Base-by-base conservation (phyloP, 441 rosid genomes). In the Jatropha podagrica region DNA sequence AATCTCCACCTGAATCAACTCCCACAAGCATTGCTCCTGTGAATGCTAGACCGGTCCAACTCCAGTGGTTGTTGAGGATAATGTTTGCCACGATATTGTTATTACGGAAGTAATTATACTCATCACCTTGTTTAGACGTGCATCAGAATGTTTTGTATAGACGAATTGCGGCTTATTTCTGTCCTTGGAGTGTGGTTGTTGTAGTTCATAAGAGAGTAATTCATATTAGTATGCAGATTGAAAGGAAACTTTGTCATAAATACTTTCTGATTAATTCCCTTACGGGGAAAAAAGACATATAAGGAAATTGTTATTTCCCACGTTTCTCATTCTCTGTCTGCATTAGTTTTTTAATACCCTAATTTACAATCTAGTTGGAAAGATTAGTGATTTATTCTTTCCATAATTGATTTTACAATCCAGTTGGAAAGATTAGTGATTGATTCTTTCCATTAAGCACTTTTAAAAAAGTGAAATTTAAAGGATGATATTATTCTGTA, bases 21-120 rank as follows among this genome's bases (percentile, higher is more conserved):
- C 66, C 83, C 13, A 23, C 78, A 41, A 85, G 78, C 78, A 44
- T 13, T 40, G 86, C 87, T 65, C 54, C 49, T 56, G 62, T 68
- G 59, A 64, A 71, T 38, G 38, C 78, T 32, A 58, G 78, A 49
- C 75, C 75, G 3, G 68, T 70, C 60, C 85, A 23, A 9, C 26
- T 85, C 61, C 69, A 60, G 74, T 81, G 88, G 81, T 77, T 84
- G 69, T 62, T 82, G 4, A 76, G 76, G 23, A 76, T 81, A 72
- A 69, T 85, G 78, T 85, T 82, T 68, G 73, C 56, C 18, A 55
- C 62, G 18, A 62, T 80, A 71, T 68, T 90, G 62, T 32, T 87
- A 68, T 55, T 74, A 40, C 42, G 75, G 75, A 76, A 76, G 71
- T 82, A 66, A 27, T 82, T 69, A 17, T 72, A 49, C 11, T 75